A percentile compares a stretch with the other conserved stretches of the same genome.
Evolutionary conservation across 306 rosid species (phyloP).

Genomic region (Dryas octopetala): DNA sequence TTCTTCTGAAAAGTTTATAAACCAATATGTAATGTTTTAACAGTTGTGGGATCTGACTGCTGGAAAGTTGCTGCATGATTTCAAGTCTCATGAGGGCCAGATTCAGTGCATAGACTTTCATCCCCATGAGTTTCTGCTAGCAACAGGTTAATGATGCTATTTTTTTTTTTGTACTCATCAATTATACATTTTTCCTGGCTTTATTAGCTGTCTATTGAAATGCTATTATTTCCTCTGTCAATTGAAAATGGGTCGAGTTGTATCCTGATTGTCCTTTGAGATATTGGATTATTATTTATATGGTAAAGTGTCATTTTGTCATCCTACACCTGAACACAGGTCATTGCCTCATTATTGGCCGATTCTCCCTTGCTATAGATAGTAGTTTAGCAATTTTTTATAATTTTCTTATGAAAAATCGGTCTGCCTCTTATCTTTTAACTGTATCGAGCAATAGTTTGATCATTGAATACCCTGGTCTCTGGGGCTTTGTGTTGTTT

Average conservation of each 20-base stretch:
- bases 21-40: conserved; percentile 25
- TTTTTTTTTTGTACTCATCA: conserved; percentile 16
- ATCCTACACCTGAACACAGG: background rate
- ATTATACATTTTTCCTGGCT: background rate
- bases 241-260: background rate
- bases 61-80: conserved; percentile 92
- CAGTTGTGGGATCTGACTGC: conserved; percentile 99
- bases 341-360: conserved; percentile 3
- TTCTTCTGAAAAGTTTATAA: conserved; percentile 7
- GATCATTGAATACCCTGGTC: background rate
- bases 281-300: conserved; percentile 8
- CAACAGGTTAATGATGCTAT: conserved; percentile 72
- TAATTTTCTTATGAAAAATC: background rate
- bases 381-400: background rate
- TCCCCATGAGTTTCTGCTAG: conserved; percentile 93
- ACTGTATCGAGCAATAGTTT: background rate
- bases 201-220: conserved; percentile 4
- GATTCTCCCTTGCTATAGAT: background rate
- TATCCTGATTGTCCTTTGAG: background rate
- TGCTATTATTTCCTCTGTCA: background rate
- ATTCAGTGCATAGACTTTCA: conserved; percentile 96
- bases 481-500: conserved; percentile 2
- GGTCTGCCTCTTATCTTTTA: background rate
- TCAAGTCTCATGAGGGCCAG: conserved; percentile 94
- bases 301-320: conserved; percentile 4